A percentile compares a stretch with the other conserved stretches of the same genome.
These are phyloP conservation scores for Bipolaris zeicola DNA, from an alignment of 2,329 filamentous ascomycete genomes.

Conservation along the genomic window DNA sequence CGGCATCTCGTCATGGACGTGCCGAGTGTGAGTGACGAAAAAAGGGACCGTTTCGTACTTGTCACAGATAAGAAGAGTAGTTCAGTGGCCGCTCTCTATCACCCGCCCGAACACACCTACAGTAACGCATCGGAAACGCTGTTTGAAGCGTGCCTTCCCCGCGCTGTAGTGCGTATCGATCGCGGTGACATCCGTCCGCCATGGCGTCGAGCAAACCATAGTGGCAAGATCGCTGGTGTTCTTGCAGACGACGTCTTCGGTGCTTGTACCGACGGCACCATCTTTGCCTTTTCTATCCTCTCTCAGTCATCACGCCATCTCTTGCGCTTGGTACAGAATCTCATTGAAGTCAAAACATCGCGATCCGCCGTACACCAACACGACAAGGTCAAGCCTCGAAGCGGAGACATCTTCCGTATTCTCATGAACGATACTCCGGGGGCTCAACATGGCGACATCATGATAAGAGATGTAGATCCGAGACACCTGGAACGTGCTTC, in stretches of 20 bases:
- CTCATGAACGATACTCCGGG: constrained; percentile 33
- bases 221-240: constrained; percentile 41
- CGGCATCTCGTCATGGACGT: constrained; percentile 34
- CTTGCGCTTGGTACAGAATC: constrained; percentile 73
- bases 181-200: constrained; percentile 52
- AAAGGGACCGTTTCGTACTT: constrained; percentile 31
- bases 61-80: constrained; percentile 42
- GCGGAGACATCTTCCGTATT: constrained; percentile 27
- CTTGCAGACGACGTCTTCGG: constrained; percentile 56
- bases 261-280: constrained; percentile 58
- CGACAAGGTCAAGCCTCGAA: constrained; percentile 18
- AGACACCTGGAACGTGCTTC: constrained; percentile 20
- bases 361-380: constrained; percentile 21
- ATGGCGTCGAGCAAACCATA: constrained; percentile 35
- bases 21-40: neutral
- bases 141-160: constrained; percentile 52
- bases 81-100: constrained; percentile 39
- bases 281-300: constrained; percentile 68
- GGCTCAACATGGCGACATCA: constrained; percentile 23
- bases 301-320: constrained; percentile 67
- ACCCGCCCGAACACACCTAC: constrained; percentile 23
- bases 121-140: constrained; percentile 40
- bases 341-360: constrained; percentile 48
- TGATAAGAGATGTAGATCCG: constrained; percentile 36
- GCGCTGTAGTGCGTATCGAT: constrained; percentile 56